Base-by-base conservation (phyloP, 495 filamentous ascomycete genomes). In the Trichocladium antarcticum region DNA sequence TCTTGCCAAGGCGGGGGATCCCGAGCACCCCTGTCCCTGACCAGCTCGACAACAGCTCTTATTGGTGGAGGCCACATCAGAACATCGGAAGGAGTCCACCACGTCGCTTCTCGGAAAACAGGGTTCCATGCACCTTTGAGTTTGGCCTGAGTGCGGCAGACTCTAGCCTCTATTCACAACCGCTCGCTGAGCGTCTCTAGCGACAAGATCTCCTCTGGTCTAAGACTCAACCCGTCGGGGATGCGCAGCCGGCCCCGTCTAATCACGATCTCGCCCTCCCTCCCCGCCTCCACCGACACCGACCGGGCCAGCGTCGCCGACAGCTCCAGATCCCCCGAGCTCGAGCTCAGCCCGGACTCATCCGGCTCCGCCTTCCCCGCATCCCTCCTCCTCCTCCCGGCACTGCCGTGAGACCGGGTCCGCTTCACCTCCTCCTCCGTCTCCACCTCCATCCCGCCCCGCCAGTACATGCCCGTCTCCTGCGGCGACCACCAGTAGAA, bases 401-500 rank as follows among this genome's bases (percentile, higher is more conserved):
- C 8, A 27, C 24, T 27, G 4, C 24, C 4, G 8, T 27, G 24
- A 3, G 24, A 27, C 24, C 4, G 4, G 4, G 3, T 37, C 54
- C 35, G n/a, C 49, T 7, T 55, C 55, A 12, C 41, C 19, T 37
- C 40, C 17, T 10, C 37, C 37, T 38, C 27, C 43, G 49, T 36
- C 40, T 56, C 27, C 31, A 15, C 5, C 12, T 51, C 44, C 7
- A 31, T 31, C 47, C 44, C 42, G 16, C 24, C 14, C 2, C 15
- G 17, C 63, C 61, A 67, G n/a, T 46, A 53, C 50, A n/a, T 3
- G 3, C 71, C 64, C 12, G 73, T 64, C 47, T 67, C 55, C 28
- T 59, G 61, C 5, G 77, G 67, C 5, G 77, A 77, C 79, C 79
- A 83, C 88, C 89, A 95, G 58, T 84, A 93, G 14, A 80, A 57